Evolutionary conservation across 768 basidiomycete genomes (phyloP).

Genomic region (Imleria badia): DNA sequence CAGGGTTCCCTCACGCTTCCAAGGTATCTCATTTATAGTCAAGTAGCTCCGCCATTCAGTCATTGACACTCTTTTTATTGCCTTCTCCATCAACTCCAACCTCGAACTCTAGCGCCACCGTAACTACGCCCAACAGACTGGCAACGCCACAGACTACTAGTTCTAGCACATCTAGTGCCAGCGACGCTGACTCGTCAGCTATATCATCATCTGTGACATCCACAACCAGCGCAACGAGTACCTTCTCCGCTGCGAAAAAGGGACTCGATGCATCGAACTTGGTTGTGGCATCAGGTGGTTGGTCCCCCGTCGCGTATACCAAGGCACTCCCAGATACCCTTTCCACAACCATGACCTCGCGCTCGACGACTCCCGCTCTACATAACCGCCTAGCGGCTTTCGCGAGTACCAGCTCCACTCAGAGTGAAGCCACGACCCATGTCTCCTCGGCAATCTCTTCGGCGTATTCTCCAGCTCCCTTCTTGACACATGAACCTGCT

Average conservation of each 20-base stretch:
- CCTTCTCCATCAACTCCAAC: not conserved
- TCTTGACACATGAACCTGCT: not conserved
- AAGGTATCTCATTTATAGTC: not conserved
- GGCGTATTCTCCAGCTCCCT: not conserved
- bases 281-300: not conserved
- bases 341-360: not conserved
- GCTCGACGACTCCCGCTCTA: not conserved
- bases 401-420: not conserved
- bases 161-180: not conserved
- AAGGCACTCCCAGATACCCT: not conserved
- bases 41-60: not conserved
- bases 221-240: not conserved
- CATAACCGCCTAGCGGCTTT: not conserved
- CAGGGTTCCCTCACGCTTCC: not conserved
- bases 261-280: not conserved
- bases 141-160: not conserved
- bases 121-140: not conserved
- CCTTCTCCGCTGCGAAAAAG: not conserved
- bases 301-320: not conserved
- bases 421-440: not conserved
- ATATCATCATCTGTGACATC: not conserved
- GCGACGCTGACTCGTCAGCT: not conserved
- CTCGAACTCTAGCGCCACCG: not conserved
- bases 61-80: not conserved
- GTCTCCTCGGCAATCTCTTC: not conserved